Base-by-base conservation (phyloP, 2,329 filamentous ascomycete species). In the Coleophoma crateriformis region DNA sequence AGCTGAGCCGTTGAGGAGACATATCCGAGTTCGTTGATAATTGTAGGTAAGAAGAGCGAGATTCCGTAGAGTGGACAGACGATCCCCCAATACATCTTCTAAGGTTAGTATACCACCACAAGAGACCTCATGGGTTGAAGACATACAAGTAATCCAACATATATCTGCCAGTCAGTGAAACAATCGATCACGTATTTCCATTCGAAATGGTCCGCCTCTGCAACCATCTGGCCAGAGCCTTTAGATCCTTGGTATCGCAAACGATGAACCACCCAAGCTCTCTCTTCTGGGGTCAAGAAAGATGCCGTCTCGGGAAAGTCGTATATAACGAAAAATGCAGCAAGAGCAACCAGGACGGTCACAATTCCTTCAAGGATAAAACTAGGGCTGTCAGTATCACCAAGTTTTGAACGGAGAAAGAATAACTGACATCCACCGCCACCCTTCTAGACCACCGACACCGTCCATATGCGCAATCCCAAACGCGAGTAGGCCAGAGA, bases 11-110 rank as follows among this genome's bases (percentile, higher is more conserved):
- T 61, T 12, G 75, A 75, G 2, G 75, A 70, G 0, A 68, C 70
- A 60, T 81, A 83, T 3, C 80, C 78, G 0, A 84, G 68, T 45
- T 75, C 72, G 7, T 45, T 60, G 52, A 70, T 64, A 45, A 70
- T 70, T n/a, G 67, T 69, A 2, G 66, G 68, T 3, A 66, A 62
- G 58, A 65, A 71, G 52, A 71, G 64, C 5, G 60, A 60, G 19
- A 63, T 61, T 17, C 67, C 64, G 55, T 72, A 72, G 17, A 68
- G 62, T n/a, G 71, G 71, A 45, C 66, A 71, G 27, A 74, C 68
- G 46, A 84, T 81, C n/a, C 82, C 80, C 74, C 81, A 84, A 59
- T 84, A 85, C 45, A 86, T 79, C 47, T 85, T 4, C 84, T 69
- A 47, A 75, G 76, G 56, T 50, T 1, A 55, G 58, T 40, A 37